Base-by-base conservation (phyloP, 2,329 filamentous ascomycete genomes). In the Orbilia ellipsospora region DNA sequence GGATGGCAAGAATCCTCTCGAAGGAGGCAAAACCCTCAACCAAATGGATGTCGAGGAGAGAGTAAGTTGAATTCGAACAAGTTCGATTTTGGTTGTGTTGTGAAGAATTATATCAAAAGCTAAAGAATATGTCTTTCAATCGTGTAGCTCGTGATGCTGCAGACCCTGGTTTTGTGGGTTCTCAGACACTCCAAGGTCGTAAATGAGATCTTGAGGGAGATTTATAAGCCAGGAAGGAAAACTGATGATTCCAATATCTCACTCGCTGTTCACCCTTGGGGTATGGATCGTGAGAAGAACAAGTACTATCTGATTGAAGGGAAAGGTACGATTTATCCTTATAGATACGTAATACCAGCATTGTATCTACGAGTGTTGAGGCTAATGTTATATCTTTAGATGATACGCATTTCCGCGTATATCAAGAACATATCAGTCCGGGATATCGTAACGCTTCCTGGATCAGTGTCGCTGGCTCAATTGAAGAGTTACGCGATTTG, bases 281-380 rank as follows among this genome's bases (percentile, higher is more conserved):
- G 94, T 7, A 87, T 88, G 12, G 94, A 97, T 81, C 92, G 92
- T 78, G 90, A 97, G 79, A 96, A 95, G 85, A 90, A 95, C 67
- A 90, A 93, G 73, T 99, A 98, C 83, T 99, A 91, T 85, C 85
- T 99, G 56, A 88, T 99, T 77, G 95, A 99, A 83, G 95, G 95
- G 26, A 72, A 73, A 77, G 79, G 79, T 80, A 56, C 15, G 62
- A n/a, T 51, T 16, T 42, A 40, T 18, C 15, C 4, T 51, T 8
- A 4, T 42, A 36, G 10, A 36, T 36, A 36, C 10, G 6, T 4
- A 3, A 36, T 36, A 36, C 31, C 10, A 36, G 31, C 31, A 48
- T 48, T 48, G 13, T 48, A 10, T 48, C 44, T n/a, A 15, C 13
- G 13, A n/a, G 2, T 10, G 42, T 3, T 18, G 26, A 60, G 57